Base-by-base conservation (phyloP, 2,329 filamentous ascomycete species). In the Ampelomyces quisqualis region DNA sequence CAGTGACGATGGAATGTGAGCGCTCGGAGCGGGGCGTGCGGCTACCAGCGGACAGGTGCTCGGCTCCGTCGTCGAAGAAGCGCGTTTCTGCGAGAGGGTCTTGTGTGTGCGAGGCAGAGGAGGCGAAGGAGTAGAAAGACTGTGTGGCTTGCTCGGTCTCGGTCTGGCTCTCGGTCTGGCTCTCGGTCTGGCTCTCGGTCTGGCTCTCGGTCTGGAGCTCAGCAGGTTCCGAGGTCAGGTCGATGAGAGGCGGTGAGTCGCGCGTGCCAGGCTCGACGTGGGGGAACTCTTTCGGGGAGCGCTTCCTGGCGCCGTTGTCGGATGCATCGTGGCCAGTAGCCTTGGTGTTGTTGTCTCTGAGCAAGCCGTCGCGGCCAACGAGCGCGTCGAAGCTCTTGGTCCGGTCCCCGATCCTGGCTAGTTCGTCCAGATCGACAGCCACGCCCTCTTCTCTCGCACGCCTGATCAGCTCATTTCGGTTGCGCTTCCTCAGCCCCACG, bases 351-450 rank as follows among this genome's bases (percentile, higher is more conserved):
- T 54, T 50, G n/a, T n/a, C n/a, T 40, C 47, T 65, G 20, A 72
- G 57, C 47, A 57, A 70, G 21, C 70, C 70, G 34, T 72, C 67
- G 17, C 54, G 60, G 27, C 64, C 62, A n/a, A 73, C 67, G 21
- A 73, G 41, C 18, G 68, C 58, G 37, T 72, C 70, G 43, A 73
- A 72, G 54, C 63, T 70, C 45, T 51, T 56, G 3, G 47, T 47
- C 21, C 51, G 43, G 32, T 60, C 40, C 1, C 67, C 66, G 35
- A 70, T 61, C 40, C 40, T 55, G 8, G 58, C 62, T 18, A 71
- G 53, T 53, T 69, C 65, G 34, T 71, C 68, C 28, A 71, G 38
- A 37, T 71, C 68, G 5, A 71, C 68, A 0, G 68, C 66, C n/a
- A 71, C 52, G 23, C 68, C 68, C 43, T 71, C 68, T 47, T 67